These are phyloP conservation scores for Hydnomerulius pinastri DNA, from an alignment of 768 basidiomycete species.

Conservation along the genomic window DNA sequence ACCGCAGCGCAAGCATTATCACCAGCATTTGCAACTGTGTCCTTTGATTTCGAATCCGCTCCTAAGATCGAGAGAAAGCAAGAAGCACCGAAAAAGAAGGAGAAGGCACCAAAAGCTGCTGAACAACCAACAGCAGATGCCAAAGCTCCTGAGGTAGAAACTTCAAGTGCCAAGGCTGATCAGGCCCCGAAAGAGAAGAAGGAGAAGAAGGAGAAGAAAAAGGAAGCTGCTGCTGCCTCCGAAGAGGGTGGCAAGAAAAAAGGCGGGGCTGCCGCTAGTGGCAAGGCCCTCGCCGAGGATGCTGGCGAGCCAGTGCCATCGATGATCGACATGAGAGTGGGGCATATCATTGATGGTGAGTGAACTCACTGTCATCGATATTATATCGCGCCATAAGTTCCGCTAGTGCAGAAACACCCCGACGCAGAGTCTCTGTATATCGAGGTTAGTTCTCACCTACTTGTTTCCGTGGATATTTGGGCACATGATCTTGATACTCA, in stretches of 20 bases:
- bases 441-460: constrained; percentile 53
- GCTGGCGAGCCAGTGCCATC: constrained; percentile 85
- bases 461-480: background rate
- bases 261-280: constrained; percentile 29
- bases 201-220: constrained; percentile 54
- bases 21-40: constrained; percentile 55
- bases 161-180: constrained; percentile 41
- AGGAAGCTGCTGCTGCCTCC: constrained; percentile 34
- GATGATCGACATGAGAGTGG: constrained; percentile 97
- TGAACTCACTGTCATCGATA: constrained; percentile 7
- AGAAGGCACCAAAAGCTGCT: constrained; percentile 48
- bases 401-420: constrained; percentile 88
- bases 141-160: constrained; percentile 32
- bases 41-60: constrained; percentile 74
- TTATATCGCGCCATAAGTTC: constrained; percentile 6
- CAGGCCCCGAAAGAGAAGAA: constrained; percentile 28
- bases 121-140: constrained; percentile 26
- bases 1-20: constrained; percentile 52
- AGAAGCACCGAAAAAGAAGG: constrained; percentile 78
- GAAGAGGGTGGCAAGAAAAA: constrained; percentile 44
- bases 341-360: constrained; percentile 88
- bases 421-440: constrained; percentile 98
- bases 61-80: constrained; percentile 74
- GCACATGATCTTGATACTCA: constrained; percentile 25
- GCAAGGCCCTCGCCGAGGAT: constrained; percentile 52